These are phyloP conservation scores for Fusarium globosum DNA, from an alignment of 2,329 filamentous ascomycete species.

Conservation along the genomic window DNA sequence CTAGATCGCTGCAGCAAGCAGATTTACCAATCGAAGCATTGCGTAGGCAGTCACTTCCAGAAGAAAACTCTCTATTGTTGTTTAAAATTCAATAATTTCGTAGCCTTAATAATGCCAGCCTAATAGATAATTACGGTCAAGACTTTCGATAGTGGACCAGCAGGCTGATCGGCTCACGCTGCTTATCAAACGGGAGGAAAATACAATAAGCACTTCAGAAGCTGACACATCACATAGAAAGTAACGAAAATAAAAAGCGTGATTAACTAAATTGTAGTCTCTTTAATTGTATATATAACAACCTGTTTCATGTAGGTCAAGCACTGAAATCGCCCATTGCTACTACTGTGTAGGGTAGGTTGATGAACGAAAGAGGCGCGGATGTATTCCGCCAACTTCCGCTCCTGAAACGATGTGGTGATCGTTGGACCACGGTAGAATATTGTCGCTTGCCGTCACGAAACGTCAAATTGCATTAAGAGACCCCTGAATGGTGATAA, in stretches of 20 bases:
- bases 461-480: background rate
- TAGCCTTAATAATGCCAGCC: accelerated
- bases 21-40: no score
- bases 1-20: background rate
- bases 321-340: background rate
- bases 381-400: background rate
- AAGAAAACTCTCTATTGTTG: no score
- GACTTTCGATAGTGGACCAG: accelerated
- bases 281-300: background rate
- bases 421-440: background rate
- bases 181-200: accelerated
- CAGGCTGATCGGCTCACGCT: accelerated
- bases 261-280: no score
- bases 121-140: accelerated
- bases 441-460: background rate
- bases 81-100: accelerated
- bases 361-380: background rate
- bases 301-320: accelerated
- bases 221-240: accelerated
- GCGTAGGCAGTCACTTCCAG: no score
- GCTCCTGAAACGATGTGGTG: background rate
- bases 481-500: background rate
- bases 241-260: background rate
- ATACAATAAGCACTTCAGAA: no score
- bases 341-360: background rate